Evolutionary conservation across 495 filamentous ascomycete species (phyloP).

Genomic region (Lasiosphaeria ovina): DNA sequence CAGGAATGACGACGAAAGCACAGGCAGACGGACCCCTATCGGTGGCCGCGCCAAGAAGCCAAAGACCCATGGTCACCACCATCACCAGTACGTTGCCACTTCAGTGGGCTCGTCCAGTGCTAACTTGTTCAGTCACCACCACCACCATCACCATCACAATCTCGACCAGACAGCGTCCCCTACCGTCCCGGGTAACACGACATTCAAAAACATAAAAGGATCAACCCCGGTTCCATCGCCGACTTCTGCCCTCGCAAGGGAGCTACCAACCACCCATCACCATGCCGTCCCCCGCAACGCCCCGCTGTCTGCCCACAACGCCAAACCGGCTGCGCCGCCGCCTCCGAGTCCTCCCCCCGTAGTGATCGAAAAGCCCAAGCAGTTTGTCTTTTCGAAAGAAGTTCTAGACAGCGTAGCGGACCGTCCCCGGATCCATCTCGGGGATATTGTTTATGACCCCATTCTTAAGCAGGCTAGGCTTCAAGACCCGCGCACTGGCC

Average conservation of each 20-base stretch:
- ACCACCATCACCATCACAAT: slow-evolving; percentile 73
- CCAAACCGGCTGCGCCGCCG: slow-evolving; percentile 35
- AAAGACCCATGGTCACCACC: slow-evolving; percentile 64
- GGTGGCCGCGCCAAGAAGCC: slow-evolving; percentile 55
- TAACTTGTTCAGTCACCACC: slow-evolving; percentile 55
- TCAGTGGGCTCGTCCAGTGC: slow-evolving; percentile 6
- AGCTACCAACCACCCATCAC: slow-evolving; percentile 40
- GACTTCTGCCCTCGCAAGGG: slow-evolving; percentile 47
- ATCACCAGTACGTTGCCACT: slow-evolving; percentile 53
- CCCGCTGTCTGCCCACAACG: slow-evolving; percentile 29
- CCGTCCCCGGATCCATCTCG: slow-evolving; percentile 76
- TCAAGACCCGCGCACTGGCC: slow-evolving; percentile 44
- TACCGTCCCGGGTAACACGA: slow-evolving; percentile 38
- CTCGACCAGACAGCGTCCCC: slow-evolving; percentile 58
- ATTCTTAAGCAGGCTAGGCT: slow-evolving; percentile 56
- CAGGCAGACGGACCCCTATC: slow-evolving; percentile 50
- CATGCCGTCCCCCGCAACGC: slow-evolving; percentile 29
- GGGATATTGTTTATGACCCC: slow-evolving; percentile 52
- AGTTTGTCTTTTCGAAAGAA: slow-evolving; percentile 60
- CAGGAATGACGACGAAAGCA: slow-evolving; percentile 58
- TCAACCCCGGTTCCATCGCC: slow-evolving; percentile 57
- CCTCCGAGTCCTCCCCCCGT: slow-evolving; percentile 42
- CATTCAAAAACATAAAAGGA: slow-evolving; percentile 43
- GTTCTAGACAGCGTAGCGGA: slow-evolving; percentile 68
- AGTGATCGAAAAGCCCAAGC: slow-evolving; percentile 58